Evolutionary conservation across 2,329 filamentous ascomycete species (phyloP).

Genomic region (Phyllosticta capitalensis): DNA sequence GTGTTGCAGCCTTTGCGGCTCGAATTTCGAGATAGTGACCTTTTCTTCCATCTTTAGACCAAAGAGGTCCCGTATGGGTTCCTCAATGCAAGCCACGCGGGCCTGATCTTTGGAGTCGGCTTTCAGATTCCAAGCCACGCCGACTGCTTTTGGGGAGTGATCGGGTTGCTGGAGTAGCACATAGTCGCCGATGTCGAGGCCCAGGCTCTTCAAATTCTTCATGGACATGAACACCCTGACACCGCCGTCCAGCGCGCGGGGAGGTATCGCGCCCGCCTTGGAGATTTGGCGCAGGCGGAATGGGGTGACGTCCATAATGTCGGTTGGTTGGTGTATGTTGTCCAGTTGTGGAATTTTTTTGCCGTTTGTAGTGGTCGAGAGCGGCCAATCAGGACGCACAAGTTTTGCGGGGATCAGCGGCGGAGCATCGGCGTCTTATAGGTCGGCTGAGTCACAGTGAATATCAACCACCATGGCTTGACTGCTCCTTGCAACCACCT

Average conservation of each 20-base stretch:
- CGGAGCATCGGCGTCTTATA: no score
- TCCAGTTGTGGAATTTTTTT: background rate
- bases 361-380: no score
- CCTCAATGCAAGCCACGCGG: slow-evolving; percentile 51
- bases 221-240: slow-evolving; percentile 51
- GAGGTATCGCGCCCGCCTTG: slow-evolving; percentile 40
- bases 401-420: no score
- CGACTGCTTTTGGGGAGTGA: slow-evolving; percentile 39
- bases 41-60: slow-evolving; percentile 64
- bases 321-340: background rate
- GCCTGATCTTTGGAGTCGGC: slow-evolving; percentile 29
- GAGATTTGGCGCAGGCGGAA: slow-evolving; percentile 10
- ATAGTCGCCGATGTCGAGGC: slow-evolving; percentile 49
- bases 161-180: slow-evolving; percentile 39
- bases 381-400: no score
- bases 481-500: no score
- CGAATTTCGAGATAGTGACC: slow-evolving; percentile 50
- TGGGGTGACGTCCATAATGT: slow-evolving; percentile 4
- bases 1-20: slow-evolving; percentile 21
- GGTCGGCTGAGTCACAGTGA: no score
- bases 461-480: no score
- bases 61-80: slow-evolving; percentile 62
- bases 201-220: slow-evolving; percentile 46
- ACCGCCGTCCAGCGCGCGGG: slow-evolving; percentile 43
- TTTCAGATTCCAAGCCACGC: slow-evolving; percentile 53